phyloP scores from a whole-genome alignment of 2,329 filamentous ascomycete genomes.

The Thelonectria rubi region DNA sequence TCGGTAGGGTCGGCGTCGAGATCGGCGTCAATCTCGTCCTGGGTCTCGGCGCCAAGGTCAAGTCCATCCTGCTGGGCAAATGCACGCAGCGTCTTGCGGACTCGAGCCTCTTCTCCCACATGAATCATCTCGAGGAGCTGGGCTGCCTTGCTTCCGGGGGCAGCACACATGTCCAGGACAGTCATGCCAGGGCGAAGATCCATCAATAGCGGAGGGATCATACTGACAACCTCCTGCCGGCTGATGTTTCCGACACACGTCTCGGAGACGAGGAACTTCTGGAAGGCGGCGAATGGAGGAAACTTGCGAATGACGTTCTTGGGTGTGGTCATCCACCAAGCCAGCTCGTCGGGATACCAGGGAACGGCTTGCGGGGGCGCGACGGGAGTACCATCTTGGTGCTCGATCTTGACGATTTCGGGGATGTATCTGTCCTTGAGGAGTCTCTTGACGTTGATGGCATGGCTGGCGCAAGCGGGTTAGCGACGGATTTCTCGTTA shows the following conservation, averaged over 20 bases:
- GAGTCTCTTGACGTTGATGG: constrained; percentile 88
- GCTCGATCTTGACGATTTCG: constrained; percentile 83
- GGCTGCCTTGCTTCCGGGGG: constrained; percentile 95
- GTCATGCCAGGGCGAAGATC: constrained; percentile 91
- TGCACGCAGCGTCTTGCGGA: constrained; percentile 74
- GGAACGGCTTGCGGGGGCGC: constrained; percentile 82
- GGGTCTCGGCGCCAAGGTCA: constrained; percentile 58
- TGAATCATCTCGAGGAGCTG: constrained; percentile 96
- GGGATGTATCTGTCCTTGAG: constrained; percentile 91
- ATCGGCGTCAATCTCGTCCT: constrained; percentile 58
- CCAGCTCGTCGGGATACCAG: constrained; percentile 95
- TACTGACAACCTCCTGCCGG: constrained; percentile 96
- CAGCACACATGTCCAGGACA: constrained; percentile 94
- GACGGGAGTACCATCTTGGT: constrained; percentile 82
- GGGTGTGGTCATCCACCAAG: constrained; percentile 97
- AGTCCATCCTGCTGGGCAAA: constrained; percentile 69
- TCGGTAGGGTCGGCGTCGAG: constrained; percentile 72
- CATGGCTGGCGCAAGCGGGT: constrained; percentile 68
- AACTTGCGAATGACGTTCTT: constrained; percentile 96
- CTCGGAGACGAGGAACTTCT: constrained; percentile 97
- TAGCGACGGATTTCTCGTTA: constrained; percentile 28
- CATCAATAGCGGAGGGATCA: constrained; percentile 96
- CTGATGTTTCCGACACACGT: constrained; percentile 97
- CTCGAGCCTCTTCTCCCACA: constrained; percentile 86
- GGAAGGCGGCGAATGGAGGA: constrained; percentile 92